These are phyloP conservation scores for Escallonia herrerae DNA, from an alignment of 129 eudicot genomes.

Conservation along the genomic window DNA sequence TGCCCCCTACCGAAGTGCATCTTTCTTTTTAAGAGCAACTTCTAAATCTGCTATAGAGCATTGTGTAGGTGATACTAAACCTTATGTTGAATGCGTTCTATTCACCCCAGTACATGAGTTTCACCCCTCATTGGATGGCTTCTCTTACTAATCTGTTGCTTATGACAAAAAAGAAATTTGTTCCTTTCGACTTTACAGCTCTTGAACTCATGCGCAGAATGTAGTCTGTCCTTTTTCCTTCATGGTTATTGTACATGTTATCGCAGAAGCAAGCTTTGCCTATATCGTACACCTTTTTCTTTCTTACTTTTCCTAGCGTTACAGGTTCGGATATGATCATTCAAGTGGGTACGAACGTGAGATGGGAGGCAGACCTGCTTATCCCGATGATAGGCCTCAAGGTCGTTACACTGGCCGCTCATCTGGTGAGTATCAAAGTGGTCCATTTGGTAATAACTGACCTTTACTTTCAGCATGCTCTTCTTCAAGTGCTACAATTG, in stretches of 20 bases:
- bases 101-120: too few relatives aligned
- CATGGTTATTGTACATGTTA: neutral
- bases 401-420: slow-evolving; percentile 82
- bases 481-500: slow-evolving; percentile 4
- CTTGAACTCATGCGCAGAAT: neutral
- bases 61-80: too few relatives aligned
- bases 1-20: too few relatives aligned
- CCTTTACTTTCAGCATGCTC: slow-evolving; percentile 12
- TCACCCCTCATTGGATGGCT: too few relatives aligned
- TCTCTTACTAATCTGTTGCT: too few relatives aligned
- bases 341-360: slow-evolving; percentile 86
- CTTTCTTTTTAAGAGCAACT: too few relatives aligned
- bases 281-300: neutral
- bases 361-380: slow-evolving; percentile 75
- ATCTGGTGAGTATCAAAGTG: slow-evolving; percentile 75
- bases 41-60: too few relatives aligned
- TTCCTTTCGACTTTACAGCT: neutral
- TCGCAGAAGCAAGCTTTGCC: neutral
- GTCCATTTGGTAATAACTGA: slow-evolving; percentile 51
- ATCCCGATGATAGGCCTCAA: slow-evolving; percentile 83
- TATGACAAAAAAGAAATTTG: neutral
- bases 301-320: slow-evolving; percentile 2
- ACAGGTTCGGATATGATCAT: slow-evolving; percentile 85
- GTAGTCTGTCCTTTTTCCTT: neutral
- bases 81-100: too few relatives aligned